phyloP scores from a whole-genome alignment of 139 green algal species.

The Diplosphaera chodatii region DNA sequence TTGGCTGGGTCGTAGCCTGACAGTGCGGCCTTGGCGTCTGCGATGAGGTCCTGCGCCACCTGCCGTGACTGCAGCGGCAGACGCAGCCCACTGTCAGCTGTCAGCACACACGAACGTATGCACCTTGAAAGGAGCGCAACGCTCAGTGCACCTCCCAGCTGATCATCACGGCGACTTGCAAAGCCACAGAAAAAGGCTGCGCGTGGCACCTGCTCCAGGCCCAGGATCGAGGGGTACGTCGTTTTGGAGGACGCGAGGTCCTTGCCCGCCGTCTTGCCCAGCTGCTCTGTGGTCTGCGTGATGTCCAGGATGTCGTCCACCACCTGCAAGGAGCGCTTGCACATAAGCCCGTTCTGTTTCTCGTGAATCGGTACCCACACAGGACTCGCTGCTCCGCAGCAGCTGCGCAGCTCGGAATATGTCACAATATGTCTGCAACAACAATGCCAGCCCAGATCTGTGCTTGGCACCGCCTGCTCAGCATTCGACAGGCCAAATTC shows the following conservation, averaged over 20 bases:
- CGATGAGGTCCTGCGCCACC: conserved; percentile 86
- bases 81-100: neutral
- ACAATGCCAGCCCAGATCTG: no score
- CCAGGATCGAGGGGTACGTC: conserved; percentile 94
- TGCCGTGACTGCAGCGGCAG: conserved; percentile 16
- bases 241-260: conserved; percentile 91
- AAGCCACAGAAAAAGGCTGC: no score
- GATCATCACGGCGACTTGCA: no score
- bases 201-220: conserved; percentile 58
- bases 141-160: no score
- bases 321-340: conserved; percentile 58
- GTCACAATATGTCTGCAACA: no score
- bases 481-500: no score
- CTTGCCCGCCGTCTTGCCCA: conserved; percentile 99
- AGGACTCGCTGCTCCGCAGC: neutral
- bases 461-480: no score
- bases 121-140: no score
- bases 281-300: conserved; percentile 77
- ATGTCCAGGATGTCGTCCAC: conserved; percentile 99
- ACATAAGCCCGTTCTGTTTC: no score
- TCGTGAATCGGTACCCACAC: no score
- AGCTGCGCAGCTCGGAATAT: no score
- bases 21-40: conserved; percentile 85
- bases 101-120: no score
- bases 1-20: conserved; percentile 64